Evolutionary conservation across 768 basidiomycete species (phyloP).

Genomic region (Amyloporia xantha): DNA sequence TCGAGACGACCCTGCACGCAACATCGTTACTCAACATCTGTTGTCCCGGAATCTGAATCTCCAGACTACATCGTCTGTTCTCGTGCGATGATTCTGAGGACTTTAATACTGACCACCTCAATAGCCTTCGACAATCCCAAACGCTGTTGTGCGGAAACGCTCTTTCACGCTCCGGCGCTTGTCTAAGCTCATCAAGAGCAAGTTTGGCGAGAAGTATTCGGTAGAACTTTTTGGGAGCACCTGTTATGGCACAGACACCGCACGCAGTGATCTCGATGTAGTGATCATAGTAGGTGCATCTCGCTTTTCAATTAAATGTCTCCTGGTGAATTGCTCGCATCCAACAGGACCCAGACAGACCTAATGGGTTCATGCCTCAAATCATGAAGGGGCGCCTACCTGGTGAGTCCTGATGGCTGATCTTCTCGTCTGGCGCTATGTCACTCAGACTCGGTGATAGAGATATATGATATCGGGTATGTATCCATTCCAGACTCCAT

Average conservation of each 20-base stretch:
- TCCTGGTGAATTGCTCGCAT: background rate
- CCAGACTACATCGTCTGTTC: too few relatives aligned
- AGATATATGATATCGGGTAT: too few relatives aligned
- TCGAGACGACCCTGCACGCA: too few relatives aligned
- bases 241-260: constrained; percentile 37
- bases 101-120: too few relatives aligned
- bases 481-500: too few relatives aligned
- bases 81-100: too few relatives aligned
- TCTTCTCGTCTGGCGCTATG: background rate
- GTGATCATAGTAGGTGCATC: constrained; percentile 39
- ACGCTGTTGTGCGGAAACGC: background rate
- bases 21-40: too few relatives aligned
- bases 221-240: constrained; percentile 45
- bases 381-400: constrained; percentile 20
- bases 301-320: background rate
- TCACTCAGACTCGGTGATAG: too few relatives aligned
- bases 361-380: constrained; percentile 25
- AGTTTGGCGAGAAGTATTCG: constrained; percentile 28
- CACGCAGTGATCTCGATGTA: constrained; percentile 44
- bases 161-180: constrained; percentile 17
- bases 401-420: constrained; percentile 10
- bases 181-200: constrained; percentile 18
- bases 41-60: too few relatives aligned
- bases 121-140: constrained; percentile 6
- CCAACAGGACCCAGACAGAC: constrained; percentile 26